Evolutionary conservation across 495 filamentous ascomycete genomes (phyloP).

Genomic region (Neurospora sp.): DNA sequence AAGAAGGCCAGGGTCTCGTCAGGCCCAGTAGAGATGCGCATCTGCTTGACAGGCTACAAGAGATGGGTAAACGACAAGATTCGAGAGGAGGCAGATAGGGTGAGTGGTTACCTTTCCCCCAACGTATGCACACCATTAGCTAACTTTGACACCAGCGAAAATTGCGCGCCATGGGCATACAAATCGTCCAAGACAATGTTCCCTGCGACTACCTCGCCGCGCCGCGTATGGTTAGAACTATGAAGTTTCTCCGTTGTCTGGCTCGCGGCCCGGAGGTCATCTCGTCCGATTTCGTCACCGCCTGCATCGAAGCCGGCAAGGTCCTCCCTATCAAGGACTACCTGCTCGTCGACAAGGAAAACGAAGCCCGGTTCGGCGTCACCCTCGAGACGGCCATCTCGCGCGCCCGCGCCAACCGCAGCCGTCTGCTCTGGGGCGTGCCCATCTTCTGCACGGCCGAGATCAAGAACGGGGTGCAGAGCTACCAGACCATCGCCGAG

Average conservation of each 20-base stretch:
- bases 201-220: constrained; percentile 80
- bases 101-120: constrained; percentile 31
- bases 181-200: constrained; percentile 62
- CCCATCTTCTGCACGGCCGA: constrained; percentile 71
- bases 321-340: constrained; percentile 51
- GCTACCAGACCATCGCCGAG: constrained; percentile 72
- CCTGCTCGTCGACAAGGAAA: constrained; percentile 55
- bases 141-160: constrained; percentile 48
- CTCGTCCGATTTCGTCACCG: constrained; percentile 66
- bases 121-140: neutral
- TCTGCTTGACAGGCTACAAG: constrained; percentile 71
- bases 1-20: constrained; percentile 55
- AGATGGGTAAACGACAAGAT: constrained; percentile 58
- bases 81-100: constrained; percentile 70
- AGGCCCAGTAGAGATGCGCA: constrained; percentile 52
- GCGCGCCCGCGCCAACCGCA: constrained; percentile 64
- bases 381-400: constrained; percentile 52
- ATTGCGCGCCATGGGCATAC: constrained; percentile 74
- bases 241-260: constrained; percentile 84
- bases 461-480: constrained; percentile 71
- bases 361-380: constrained; percentile 60
- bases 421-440: constrained; percentile 59
- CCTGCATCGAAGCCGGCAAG: constrained; percentile 50
- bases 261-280: constrained; percentile 68
- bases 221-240: constrained; percentile 73